Base-by-base conservation (phyloP, 73 alveolate species). In the Stentor roeselii region DNA sequence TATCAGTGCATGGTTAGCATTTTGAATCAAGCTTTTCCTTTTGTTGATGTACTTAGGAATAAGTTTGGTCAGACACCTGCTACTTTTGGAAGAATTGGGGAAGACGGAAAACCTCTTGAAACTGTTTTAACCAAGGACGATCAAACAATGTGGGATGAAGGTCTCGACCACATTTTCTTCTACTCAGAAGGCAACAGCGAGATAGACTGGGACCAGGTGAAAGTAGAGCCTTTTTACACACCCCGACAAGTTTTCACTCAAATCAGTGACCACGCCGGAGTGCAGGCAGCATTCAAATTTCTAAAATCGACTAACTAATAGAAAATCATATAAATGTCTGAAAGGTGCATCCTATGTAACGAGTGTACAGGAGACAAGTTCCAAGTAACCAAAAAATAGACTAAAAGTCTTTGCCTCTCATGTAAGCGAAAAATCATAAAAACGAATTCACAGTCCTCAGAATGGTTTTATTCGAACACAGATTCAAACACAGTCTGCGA, bases 201-300 rank as follows among this genome's bases (percentile, higher is more conserved):
- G 37, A 2, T 67, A 1, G 80, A 67, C 34, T 67, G 80, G 80
- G 34, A 0, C 34, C 41, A 67, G 41, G 37, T 32, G 11, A 14
- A 40, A 27, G 80, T 67, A 30, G 80, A 67, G 41, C 80, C 80
- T 1, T 67, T 67, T 67, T 67, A 67, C 34, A 67, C 80, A 21
- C 80, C 80, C 34, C 42, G 80, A 58, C 74, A 58, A 31, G 35
- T 27, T 14, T 67, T 67, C 34, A 67, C 80, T 30, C 80, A 67
- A 32, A 67, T 67, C 0, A 67, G 80, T 67, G 80, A 67, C 34
- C 80, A 67, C 41, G 80, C 80, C 21, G 80, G 80, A 67, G 41
- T 67, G 0, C 80, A 67, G 2, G 67, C 67, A 50, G 67, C 67
- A 50, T 50, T 50, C 21, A 50, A 11, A 50, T 11, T 50, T 21